Conservation (phyloP, 2,329 filamentous ascomycete genomes). For the Sporothrix mexicana region DNA sequence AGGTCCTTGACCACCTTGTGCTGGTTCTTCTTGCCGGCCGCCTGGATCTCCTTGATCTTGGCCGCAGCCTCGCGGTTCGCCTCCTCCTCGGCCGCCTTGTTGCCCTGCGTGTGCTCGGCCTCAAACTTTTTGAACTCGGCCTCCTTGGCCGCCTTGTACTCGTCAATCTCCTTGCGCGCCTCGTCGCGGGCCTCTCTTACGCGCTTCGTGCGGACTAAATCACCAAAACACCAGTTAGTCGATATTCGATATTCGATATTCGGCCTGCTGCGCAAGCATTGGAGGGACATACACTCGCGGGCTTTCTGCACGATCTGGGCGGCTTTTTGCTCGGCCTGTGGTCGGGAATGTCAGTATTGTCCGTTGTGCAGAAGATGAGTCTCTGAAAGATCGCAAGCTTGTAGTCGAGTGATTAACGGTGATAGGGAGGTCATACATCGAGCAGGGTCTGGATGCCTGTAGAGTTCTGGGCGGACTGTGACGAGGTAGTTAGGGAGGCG, state of each 20-base stretch:
- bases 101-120: slow-evolving; percentile 87
- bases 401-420: background rate
- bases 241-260: too few relatives aligned
- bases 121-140: slow-evolving; percentile 95
- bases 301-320: slow-evolving; percentile 99
- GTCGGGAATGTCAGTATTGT: slow-evolving; percentile 7
- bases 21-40: slow-evolving; percentile 78
- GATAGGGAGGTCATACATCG: slow-evolving; percentile 70
- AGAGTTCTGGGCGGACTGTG: slow-evolving; percentile 95
- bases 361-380: background rate
- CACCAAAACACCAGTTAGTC: too few relatives aligned
- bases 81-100: slow-evolving; percentile 77
- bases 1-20: slow-evolving; percentile 81
- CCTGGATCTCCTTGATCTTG: slow-evolving; percentile 82
- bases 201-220: slow-evolving; percentile 89
- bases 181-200: slow-evolving; percentile 96
- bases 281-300: slow-evolving; percentile 77
- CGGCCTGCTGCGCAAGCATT: background rate
- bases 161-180: slow-evolving; percentile 96
- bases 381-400: background rate
- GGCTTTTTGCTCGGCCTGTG: slow-evolving; percentile 92
- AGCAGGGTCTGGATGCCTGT: slow-evolving; percentile 98
- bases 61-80: slow-evolving; percentile 80
- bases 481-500: background rate
- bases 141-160: slow-evolving; percentile 88